phyloP scores from a whole-genome alignment of 345 rosid genomes.

The Chamaenerion angustifolium region DNA sequence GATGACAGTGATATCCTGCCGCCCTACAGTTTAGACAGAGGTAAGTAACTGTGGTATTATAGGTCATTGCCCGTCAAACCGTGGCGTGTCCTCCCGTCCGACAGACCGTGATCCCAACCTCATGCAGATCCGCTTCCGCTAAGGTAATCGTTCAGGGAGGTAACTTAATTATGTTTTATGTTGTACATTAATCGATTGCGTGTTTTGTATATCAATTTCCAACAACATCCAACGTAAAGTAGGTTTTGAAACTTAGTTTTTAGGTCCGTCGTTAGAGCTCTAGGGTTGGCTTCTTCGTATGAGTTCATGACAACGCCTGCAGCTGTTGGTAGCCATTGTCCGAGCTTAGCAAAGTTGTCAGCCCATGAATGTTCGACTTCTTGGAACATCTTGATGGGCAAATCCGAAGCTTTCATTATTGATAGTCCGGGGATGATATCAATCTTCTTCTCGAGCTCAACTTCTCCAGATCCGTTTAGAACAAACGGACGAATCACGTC shows the following conservation, averaged over 20 bases:
- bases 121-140: too few species aligned
- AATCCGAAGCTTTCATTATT: constrained; percentile 22
- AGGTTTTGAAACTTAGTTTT: constrained; percentile 19
- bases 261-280: constrained; percentile 15
- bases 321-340: constrained; percentile 26
- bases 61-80: too few species aligned
- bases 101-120: too few species aligned
- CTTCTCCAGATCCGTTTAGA: not conserved
- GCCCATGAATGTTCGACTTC: constrained; percentile 15
- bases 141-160: too few species aligned
- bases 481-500: not conserved
- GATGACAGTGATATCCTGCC: too few species aligned
- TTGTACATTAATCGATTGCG: too few species aligned
- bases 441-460: not conserved
- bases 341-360: constrained; percentile 17
- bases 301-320: constrained; percentile 25
- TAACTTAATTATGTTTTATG: too few species aligned
- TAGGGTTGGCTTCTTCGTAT: constrained; percentile 27
- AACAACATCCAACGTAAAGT: constrained; percentile 22
- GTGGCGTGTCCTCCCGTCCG: too few species aligned
- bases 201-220: too few species aligned
- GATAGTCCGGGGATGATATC: constrained; percentile 33
- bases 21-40: too few species aligned
- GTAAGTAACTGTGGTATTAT: too few species aligned
- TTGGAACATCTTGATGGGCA: constrained; percentile 21